Percentiles rank a stretch among this genome's conserved stretches.
Conservation (phyloP, 2,329 filamentous ascomycete species). For the Blastomyces emzantsi region DNA sequence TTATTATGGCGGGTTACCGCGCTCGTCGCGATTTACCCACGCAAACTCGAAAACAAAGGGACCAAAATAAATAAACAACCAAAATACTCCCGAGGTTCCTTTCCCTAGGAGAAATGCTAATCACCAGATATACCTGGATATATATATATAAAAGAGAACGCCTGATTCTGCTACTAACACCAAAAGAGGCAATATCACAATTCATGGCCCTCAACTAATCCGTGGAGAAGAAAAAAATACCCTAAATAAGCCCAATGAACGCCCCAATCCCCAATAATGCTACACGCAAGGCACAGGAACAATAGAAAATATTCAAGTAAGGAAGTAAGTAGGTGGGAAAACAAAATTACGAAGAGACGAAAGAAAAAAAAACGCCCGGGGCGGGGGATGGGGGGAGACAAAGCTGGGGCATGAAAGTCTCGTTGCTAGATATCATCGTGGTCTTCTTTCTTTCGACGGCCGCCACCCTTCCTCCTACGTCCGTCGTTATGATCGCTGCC, state of each 20-base stretch:
- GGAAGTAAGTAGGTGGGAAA: background rate
- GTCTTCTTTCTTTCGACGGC: slow-evolving; percentile 34
- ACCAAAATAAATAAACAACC: no score
- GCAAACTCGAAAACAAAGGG: no score
- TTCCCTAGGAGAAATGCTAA: background rate
- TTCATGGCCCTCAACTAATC: background rate
- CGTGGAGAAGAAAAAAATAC: background rate
- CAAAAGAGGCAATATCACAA: background rate
- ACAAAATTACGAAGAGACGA: background rate
- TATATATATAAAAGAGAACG: background rate
- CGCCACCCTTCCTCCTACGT: slow-evolving; percentile 39
- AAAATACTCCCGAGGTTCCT: background rate
- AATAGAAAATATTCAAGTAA: background rate
- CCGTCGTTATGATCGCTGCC: slow-evolving; percentile 40
- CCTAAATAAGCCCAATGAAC: background rate
- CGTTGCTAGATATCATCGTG: slow-evolving; percentile 22
- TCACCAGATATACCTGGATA: background rate
- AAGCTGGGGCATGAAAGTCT: no score
- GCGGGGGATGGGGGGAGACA: no score
- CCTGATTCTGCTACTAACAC: background rate
- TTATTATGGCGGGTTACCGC: background rate
- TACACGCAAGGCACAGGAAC: background rate
- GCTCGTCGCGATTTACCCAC: background rate
- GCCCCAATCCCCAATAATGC: slow-evolving; percentile 8
- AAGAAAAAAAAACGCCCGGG: no score